Conservation (phyloP, 1,284 basidiomycete genomes). For the Cryptococcus sp. region DNA sequence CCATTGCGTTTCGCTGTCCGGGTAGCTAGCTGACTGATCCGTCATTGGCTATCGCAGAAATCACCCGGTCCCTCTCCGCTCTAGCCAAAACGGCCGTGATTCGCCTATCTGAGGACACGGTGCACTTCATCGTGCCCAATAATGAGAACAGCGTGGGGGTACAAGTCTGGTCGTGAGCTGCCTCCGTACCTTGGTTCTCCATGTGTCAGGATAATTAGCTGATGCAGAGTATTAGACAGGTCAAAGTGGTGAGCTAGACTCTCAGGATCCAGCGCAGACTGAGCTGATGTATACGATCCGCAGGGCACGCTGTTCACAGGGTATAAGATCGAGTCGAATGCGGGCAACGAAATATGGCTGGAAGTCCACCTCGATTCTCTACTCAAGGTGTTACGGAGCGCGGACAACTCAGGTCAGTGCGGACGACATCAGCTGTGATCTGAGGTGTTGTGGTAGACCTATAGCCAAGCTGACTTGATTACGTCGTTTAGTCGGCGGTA, state of each 20-base stretch:
- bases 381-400: slow-evolving; percentile 64
- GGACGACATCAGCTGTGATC: no score
- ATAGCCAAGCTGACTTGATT: no score
- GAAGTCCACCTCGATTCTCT: slow-evolving; percentile 67
- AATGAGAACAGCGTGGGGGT: slow-evolving; percentile 80
- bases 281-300: background rate
- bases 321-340: slow-evolving; percentile 84
- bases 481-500: slow-evolving; percentile 8
- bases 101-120: slow-evolving; percentile 70
- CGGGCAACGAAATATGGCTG: slow-evolving; percentile 76
- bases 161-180: slow-evolving; percentile 86
- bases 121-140: slow-evolving; percentile 73
- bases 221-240: background rate
- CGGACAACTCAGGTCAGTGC: slow-evolving; percentile 45
- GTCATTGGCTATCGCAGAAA: slow-evolving; percentile 56
- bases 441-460: no score
- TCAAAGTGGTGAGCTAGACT: background rate
- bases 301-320: slow-evolving; percentile 66
- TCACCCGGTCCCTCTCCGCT: slow-evolving; percentile 75
- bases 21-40: slow-evolving; percentile 2
- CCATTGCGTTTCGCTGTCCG: background rate
- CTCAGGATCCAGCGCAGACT: no score
- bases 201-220: background rate
- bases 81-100: slow-evolving; percentile 80
- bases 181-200: background rate